A percentile compares a stretch with the other conserved stretches of the same genome.
Conservation (phyloP, 2,329 filamentous ascomycete genomes). For the Dactylellina cionopaga region DNA sequence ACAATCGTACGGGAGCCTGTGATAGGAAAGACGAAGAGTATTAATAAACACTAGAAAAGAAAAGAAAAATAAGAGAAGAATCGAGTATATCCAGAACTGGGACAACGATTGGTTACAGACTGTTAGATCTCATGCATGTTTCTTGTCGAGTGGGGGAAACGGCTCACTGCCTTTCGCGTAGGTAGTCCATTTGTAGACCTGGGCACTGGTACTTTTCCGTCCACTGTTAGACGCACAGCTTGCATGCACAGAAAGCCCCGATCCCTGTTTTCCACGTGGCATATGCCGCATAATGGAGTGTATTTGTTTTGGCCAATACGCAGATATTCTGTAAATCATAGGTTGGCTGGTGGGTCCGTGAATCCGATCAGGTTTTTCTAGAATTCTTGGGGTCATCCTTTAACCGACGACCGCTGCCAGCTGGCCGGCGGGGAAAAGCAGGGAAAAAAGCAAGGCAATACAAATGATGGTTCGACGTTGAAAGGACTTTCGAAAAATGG, state of each 20-base stretch:
- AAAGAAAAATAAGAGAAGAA: no score
- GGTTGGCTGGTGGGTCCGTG: not conserved
- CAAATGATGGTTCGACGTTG: not conserved
- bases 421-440: not conserved
- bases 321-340: not conserved
- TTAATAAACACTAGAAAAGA: no score
- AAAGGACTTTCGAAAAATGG: slow-evolving; percentile 10
- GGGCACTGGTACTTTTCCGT: no score
- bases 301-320: no score
- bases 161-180: slow-evolving; percentile 1
- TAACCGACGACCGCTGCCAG: no score
- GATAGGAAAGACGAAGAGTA: no score
- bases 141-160: not conserved
- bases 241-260: not conserved
- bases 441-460: not conserved
- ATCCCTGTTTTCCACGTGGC: slow-evolving; percentile 39
- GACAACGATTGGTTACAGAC: slow-evolving; percentile 9
- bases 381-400: no score
- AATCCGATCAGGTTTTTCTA: slow-evolving; percentile 1
- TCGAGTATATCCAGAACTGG: no score
- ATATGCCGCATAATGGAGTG: slow-evolving; percentile 20
- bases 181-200: not conserved
- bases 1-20: no score
- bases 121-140: slow-evolving; percentile 11
- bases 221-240: not conserved